Conservation (phyloP, 352 stramenopile species). For the Bremia lactucae region DNA sequence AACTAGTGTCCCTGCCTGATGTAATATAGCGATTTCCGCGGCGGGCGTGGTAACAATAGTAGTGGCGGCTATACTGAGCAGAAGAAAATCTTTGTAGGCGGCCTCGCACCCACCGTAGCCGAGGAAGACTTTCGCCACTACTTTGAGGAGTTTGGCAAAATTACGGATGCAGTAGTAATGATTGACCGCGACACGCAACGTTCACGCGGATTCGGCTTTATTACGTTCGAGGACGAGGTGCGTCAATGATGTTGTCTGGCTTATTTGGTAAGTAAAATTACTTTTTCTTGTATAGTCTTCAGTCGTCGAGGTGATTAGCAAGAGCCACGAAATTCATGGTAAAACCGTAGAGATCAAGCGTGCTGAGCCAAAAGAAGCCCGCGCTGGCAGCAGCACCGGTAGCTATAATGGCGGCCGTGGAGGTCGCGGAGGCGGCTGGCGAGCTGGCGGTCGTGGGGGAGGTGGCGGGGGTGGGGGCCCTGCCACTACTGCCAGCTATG, state of each 20-base stretch:
- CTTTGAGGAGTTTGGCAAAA: conserved; percentile 86
- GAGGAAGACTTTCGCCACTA: conserved; percentile 88
- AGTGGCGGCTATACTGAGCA: conserved; percentile 36
- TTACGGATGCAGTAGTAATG: conserved; percentile 89
- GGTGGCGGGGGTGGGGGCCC: conserved; percentile 2
- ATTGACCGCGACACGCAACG: conserved; percentile 87
- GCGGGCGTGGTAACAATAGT: conserved; percentile 15
- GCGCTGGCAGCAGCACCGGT: conserved; percentile 23
- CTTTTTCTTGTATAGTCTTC: conserved; percentile 29
- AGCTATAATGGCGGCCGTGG: conserved; percentile 18
- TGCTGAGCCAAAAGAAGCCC: conserved; percentile 68
- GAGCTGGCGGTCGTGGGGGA: conserved; percentile 20
- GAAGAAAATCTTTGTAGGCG: conserved; percentile 91
- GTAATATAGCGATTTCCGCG: conserved; percentile 31
- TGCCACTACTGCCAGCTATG: conserved; percentile 2
- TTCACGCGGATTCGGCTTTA: conserved; percentile 88
- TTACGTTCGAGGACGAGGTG: conserved; percentile 87
- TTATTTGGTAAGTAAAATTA: too few relatives aligned
- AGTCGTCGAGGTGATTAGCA: conserved; percentile 83
- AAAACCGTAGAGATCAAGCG: conserved; percentile 87
- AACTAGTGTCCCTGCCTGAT: conserved; percentile 18
- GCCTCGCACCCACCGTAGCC: conserved; percentile 70
- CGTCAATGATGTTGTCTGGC: conserved; percentile 1
- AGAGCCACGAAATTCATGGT: conserved; percentile 85
- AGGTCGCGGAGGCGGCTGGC: conserved; percentile 18